Evolutionary conservation across 2,329 filamentous ascomycete species (phyloP).

Genomic region (Fonsecaea monophora): DNA sequence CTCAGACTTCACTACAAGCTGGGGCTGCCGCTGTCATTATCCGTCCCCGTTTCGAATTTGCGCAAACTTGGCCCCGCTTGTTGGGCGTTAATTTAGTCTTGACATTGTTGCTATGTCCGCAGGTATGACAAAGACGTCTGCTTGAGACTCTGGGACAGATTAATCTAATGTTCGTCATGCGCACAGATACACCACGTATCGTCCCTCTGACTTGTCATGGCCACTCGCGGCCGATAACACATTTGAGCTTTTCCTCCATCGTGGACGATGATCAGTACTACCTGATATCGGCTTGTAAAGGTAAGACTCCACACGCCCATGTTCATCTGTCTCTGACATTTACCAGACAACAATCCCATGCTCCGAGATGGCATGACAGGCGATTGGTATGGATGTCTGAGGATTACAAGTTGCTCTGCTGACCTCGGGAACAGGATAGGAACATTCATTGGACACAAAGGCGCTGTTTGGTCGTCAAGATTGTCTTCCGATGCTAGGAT

Average conservation of each 20-base stretch:
- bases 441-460: conserved; percentile 97
- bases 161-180: neutral
- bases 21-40: neutral
- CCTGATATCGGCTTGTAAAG: conserved; percentile 91
- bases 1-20: neutral
- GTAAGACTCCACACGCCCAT: conserved; percentile 50
- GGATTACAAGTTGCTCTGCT: conserved; percentile 1
- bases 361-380: conserved; percentile 94
- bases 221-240: conserved; percentile 89
- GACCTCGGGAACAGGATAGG: conserved; percentile 69
- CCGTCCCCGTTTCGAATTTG: neutral
- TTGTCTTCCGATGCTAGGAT: conserved; percentile 86
- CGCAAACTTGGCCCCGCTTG: neutral
- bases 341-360: conserved; percentile 93
- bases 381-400: conserved; percentile 70
- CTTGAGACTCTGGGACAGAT: neutral
- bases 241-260: conserved; percentile 85
- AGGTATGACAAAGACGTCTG: neutral
- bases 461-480: conserved; percentile 94
- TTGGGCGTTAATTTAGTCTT: neutral
- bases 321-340: conserved; percentile 12
- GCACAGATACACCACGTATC: conserved; percentile 60
- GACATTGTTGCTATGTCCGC: conserved; percentile 14
- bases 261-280: conserved; percentile 86
- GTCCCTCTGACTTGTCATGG: conserved; percentile 94